These are phyloP conservation scores for Neurospora sp. DNA, from an alignment of 495 filamentous ascomycete genomes.

Conservation along the genomic window DNA sequence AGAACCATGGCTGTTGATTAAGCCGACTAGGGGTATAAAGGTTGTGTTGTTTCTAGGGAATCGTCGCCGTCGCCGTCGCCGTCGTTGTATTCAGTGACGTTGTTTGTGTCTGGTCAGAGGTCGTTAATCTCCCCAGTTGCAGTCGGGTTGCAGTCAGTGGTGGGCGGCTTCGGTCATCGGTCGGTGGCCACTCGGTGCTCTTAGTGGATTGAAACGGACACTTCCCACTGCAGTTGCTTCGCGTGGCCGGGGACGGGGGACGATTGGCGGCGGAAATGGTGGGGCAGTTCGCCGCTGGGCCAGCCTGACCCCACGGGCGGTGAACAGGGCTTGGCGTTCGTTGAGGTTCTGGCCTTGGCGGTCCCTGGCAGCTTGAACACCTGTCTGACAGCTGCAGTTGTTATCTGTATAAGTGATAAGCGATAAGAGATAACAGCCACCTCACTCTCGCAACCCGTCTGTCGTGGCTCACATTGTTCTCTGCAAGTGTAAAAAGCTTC, in stretches of 20 bases:
- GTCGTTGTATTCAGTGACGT: background rate
- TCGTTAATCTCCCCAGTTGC: background rate
- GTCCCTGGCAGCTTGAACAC: background rate
- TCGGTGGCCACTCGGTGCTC: background rate
- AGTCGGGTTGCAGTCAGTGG: background rate
- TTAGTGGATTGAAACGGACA: background rate
- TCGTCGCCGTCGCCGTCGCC: background rate
- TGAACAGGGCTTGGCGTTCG: background rate
- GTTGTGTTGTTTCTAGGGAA: background rate
- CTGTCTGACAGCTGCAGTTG: background rate
- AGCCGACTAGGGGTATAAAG: background rate
- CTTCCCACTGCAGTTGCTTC: background rate
- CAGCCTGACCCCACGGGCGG: background rate
- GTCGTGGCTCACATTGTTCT: background rate
- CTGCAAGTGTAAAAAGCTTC: background rate
- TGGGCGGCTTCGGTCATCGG: background rate
- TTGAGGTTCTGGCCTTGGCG: background rate
- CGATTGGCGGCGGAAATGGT: background rate
- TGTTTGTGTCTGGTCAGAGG: background rate
- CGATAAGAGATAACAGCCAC: background rate
- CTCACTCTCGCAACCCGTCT: background rate
- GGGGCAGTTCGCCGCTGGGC: background rate
- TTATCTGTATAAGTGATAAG: background rate
- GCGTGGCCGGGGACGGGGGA: background rate
- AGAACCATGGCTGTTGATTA: constrained; percentile 66